Evolutionary conservation across 768 basidiomycete genomes (phyloP), one percentile per base, ranked within the genome.

Genomic region (Cystofilobasidium macerans): DNA sequence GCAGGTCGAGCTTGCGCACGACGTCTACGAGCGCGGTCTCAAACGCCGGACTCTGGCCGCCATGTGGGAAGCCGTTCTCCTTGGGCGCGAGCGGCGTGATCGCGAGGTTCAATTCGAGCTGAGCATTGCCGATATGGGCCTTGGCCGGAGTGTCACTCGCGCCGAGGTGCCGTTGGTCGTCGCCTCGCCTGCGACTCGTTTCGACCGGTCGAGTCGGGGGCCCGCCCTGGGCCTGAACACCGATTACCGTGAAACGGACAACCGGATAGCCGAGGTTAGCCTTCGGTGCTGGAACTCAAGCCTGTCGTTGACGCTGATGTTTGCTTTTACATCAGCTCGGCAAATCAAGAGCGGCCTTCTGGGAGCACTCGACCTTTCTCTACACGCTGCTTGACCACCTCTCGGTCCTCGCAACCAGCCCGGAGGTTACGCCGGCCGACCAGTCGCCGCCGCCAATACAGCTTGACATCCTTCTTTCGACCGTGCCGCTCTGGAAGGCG

Each of bases 61-160:
- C 1, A 33, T 61, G 53, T 18, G 53, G n/a, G 53, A 61, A 40
- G 51, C 38, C 11, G 53, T 35, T 3, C n/a, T 53, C 14, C n/a
- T 28, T 16, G 38, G 54, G 12, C n/a, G 45, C 18, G 36, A 20
- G 35, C 43, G 35, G 33, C 36, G 65, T 3, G 43, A 33, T 40
- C 38, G 53, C 20, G 24, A 51, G 35, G 59, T 22, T 12, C 40
- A 26, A 35, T 54, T 61, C 22, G 57, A 32, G 40, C 47, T 28
- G 38, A 38, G 62, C 14, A 40, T 61, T 24, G 60, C 42, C 12
- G 42, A 30, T 14, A 67, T 67, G 65, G 65, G 65, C 9, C 58
- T 60, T 8, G 58, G 58, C 1, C 20, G 33, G 16, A 60, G 58
- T 11, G 45, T 16, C 45, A n/a, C 14, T 6, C 3, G 16, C 22